phyloP scores from a whole-genome alignment of 2,329 filamentous ascomycete genomes.

The Clarireedia paspali region DNA sequence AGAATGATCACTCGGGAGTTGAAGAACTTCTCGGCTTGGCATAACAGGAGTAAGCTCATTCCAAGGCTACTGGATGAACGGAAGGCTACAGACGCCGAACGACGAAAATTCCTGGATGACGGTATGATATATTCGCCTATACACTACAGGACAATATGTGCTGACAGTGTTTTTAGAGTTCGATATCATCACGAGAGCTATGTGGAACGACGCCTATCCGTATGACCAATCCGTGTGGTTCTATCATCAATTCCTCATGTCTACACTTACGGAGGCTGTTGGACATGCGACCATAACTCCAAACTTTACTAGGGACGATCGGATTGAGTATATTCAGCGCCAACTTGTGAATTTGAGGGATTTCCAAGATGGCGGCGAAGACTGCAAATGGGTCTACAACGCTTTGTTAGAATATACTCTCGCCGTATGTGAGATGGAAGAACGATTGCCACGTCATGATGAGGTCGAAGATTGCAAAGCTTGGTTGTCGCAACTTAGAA shows the following conservation, averaged over 20 bases:
- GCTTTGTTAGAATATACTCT: constrained; percentile 69
- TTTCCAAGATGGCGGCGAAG: constrained; percentile 54
- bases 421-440: constrained; percentile 46
- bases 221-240: constrained; percentile 97
- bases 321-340: constrained; percentile 54
- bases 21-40: constrained; percentile 97
- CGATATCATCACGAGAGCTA: constrained; percentile 62
- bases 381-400: constrained; percentile 86
- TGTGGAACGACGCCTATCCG: constrained; percentile 65
- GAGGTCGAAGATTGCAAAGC: constrained; percentile 31
- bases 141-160: not conserved
- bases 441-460: constrained; percentile 32
- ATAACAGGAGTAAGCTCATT: constrained; percentile 80
- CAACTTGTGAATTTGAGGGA: constrained; percentile 71
- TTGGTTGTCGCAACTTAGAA: constrained; percentile 28
- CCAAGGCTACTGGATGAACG: constrained; percentile 67
- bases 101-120: constrained; percentile 63
- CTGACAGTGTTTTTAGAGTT: constrained; percentile 50
- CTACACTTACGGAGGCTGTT: constrained; percentile 49
- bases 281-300: constrained; percentile 54
- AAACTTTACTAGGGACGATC: constrained; percentile 52
- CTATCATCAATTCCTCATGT: constrained; percentile 84
- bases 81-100: constrained; percentile 50
- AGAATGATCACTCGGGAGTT: constrained; percentile 79
- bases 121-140: constrained; percentile 36